Conservation (phyloP, 2,329 filamentous ascomycete genomes). For the Aspergillus terreus region DNA sequence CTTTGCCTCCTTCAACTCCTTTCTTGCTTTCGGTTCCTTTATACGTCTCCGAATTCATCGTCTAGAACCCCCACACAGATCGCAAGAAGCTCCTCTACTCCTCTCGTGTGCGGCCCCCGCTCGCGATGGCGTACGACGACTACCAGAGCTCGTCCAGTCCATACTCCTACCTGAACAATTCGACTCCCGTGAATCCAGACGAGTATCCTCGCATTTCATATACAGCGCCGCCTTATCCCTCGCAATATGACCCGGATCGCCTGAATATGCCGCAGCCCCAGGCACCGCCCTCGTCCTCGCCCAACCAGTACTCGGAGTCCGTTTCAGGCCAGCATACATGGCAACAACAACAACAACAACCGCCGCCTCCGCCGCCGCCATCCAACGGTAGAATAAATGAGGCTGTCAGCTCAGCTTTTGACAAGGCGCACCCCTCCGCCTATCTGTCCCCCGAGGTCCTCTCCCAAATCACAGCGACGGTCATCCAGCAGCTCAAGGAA, state of each 20-base stretch:
- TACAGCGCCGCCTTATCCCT: slow-evolving; percentile 31
- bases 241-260: slow-evolving; percentile 26
- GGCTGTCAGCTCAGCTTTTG: slow-evolving; percentile 55
- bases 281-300: slow-evolving; percentile 19
- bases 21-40: not conserved
- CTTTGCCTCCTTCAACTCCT: not conserved
- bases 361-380: slow-evolving; percentile 8
- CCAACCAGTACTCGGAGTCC: slow-evolving; percentile 19
- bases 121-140: slow-evolving; percentile 42
- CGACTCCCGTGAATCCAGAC: slow-evolving; percentile 18
- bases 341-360: slow-evolving; percentile 19
- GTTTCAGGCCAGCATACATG: slow-evolving; percentile 15
- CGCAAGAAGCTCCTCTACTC: not conserved
- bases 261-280: slow-evolving; percentile 34
- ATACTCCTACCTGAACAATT: slow-evolving; percentile 25
- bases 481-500: slow-evolving; percentile 56
- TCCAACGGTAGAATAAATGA: slow-evolving; percentile 48
- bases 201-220: slow-evolving; percentile 24
- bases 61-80: not conserved
- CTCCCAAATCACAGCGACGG: slow-evolving; percentile 56
- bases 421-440: slow-evolving; percentile 47
- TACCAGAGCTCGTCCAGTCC: slow-evolving; percentile 31
- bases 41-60: not conserved
- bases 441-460: slow-evolving; percentile 59
- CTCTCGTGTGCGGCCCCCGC: not conserved